Evolutionary conservation across 352 stramenopile species (phyloP), one percentile per base, ranked within the genome.

Genomic region (Pythium aristosporum): DNA sequence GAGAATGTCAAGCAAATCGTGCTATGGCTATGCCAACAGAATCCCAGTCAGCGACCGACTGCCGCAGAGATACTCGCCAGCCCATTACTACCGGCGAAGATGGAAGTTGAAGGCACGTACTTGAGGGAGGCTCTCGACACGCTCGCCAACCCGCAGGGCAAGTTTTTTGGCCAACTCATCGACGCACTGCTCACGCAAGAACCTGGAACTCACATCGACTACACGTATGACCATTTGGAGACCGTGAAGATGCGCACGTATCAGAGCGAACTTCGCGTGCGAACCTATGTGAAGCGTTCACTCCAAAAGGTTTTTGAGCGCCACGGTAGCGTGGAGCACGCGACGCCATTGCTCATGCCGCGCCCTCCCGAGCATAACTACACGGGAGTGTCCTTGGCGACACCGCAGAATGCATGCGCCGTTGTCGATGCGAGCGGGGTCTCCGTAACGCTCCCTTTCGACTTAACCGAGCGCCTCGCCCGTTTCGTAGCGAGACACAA

Each of bases 1-100:
- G 81, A 93, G 15, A 87, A 96, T 50, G 89, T 96, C 28, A 93
- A 94, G 68, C 87, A 93, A 58, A 94, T 97, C 25, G 80, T 96
- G 37, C 59, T 92, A 42, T 92, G 83, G 81, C 81, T 98, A 9
- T 96, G 91, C 54, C 83, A 96, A 18, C 79, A 67, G 37, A 90
- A 91, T 61, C 84, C 87, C 39, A 69, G 74, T 1, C 72, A 69
- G n/a, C 80, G 87, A 9, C 87, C 87, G 21, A 91, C 79, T 32
- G 85, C 87, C 5, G 85, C 76, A 1, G 87, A 94, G 46, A 65
- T 94, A 5, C 65, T 96, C 5, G 65, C 73, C 8, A 94, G 85
- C 49, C 62, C 79, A 20, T 56, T 96, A 7, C 58, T 96, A 5
- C 87, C 87, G 4, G 63, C 85, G 2, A 94, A 96, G 61, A 94